Conservation (phyloP, 768 basidiomycete species). For the Naganishia randhawae region DNA sequence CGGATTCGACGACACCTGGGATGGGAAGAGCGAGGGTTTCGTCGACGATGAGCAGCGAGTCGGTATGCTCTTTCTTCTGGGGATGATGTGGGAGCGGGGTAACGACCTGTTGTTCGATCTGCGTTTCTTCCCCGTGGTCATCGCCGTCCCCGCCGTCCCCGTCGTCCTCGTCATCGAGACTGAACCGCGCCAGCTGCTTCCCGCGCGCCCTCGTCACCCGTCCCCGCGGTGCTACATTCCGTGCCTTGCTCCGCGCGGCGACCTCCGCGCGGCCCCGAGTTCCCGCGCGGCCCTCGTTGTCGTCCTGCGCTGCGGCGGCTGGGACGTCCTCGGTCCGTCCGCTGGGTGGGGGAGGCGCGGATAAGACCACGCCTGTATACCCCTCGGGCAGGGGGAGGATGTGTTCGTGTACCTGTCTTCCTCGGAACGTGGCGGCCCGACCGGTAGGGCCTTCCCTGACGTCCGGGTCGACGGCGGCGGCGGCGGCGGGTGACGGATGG, state of each 20-base stretch:
- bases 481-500: no score
- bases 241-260: no score
- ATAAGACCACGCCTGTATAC: not conserved
- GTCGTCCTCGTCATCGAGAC: constrained; percentile 11
- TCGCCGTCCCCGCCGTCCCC: not conserved
- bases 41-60: no score
- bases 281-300: no score
- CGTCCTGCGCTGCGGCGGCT: not conserved
- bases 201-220: not conserved
- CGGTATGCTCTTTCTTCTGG: no score
- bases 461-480: not conserved
- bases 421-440: constrained; percentile 1
- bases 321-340: constrained; percentile 8
- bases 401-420: constrained; percentile 5
- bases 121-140: not conserved
- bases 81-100: no score
- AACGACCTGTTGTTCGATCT: not conserved
- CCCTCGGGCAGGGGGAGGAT: not conserved
- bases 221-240: not conserved
- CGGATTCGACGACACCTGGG: no score
- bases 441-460: not conserved
- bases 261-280: no score
- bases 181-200: constrained; percentile 11
- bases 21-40: not conserved
- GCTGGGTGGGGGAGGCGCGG: not conserved